Percentiles rank a stretch among this genome's conserved stretches.
Conservation (phyloP, 352 stramenopile species). For the Pythium utonaiense region DNA sequence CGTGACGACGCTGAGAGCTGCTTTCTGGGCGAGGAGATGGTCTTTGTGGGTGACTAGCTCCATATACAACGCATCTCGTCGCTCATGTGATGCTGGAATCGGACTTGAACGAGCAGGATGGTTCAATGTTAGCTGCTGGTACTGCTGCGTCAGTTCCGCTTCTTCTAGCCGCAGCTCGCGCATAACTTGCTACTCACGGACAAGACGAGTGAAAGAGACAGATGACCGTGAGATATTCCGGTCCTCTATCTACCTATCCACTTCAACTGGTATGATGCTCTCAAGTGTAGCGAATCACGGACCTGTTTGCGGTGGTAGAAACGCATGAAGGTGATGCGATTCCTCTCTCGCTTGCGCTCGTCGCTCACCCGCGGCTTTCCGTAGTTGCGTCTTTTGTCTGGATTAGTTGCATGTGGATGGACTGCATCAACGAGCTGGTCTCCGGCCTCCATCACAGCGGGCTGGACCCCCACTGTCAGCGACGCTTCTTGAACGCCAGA, state of each 20-base stretch:
- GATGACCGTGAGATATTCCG: background rate
- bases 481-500: background rate
- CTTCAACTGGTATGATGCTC: too few relatives aligned
- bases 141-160: slow-evolving; percentile 2
- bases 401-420: background rate
- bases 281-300: background rate
- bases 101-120: background rate
- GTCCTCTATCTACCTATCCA: too few relatives aligned
- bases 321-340: slow-evolving; percentile 19
- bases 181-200: slow-evolving; percentile 8
- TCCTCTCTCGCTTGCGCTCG: slow-evolving; percentile 27
- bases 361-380: slow-evolving; percentile 13
- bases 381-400: slow-evolving; percentile 8
- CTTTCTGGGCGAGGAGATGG: slow-evolving; percentile 4
- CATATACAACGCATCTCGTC: background rate
- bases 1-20: background rate
- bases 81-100: background rate
- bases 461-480: background rate
- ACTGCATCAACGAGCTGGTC: background rate
- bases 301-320: slow-evolving; percentile 26
- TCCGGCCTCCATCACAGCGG: background rate
- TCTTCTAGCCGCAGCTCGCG: slow-evolving; percentile 18
- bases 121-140: slow-evolving; percentile 10
- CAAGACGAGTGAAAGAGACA: background rate
- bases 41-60: slow-evolving; percentile 13